Evolutionary conservation across 2,329 filamentous ascomycete genomes (phyloP), one percentile per base, ranked within the genome.

Genomic region (Cercospora brassicicola): DNA sequence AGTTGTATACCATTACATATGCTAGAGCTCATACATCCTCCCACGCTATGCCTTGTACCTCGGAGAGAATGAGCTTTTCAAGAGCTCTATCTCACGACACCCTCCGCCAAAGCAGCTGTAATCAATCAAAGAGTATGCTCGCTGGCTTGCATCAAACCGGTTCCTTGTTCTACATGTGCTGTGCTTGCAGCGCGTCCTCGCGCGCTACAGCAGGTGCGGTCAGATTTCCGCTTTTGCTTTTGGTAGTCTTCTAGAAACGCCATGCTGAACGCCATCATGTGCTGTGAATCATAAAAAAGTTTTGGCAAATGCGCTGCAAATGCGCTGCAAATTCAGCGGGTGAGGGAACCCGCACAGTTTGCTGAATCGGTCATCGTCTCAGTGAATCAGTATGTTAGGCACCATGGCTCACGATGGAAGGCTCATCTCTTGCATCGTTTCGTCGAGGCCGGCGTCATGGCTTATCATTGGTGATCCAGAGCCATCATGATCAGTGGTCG

Each of bases 401-500:
- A 45, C 36, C 31, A 23, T 20, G 60, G 57, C 18, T 66, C 65
- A 69, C 51, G 45, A 31, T 36, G 62, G 63, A 33, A 74, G 48
- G 26, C 53, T 71, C 67, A 73, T 65, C 39, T 62, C 64, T 66
- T 72, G 59, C 64, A 71, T 70, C 20, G 64, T 70, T 48, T 68
- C 62, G 20, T 68, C 67, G 28, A 72, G 66, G n/a, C 67, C 66
- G 20, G 13, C 60, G 33, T 62, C 61, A 48, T 66, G 71, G 39
- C 69, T 65, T 28, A 51, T 36, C 39, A 65, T 33, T 39, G 64
- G 45, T 18, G 66, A 67, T 15, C 72, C 69, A 59, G 51, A 69
- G 48, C 68, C 73, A 61, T 76, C 76, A 66, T 77, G 68, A 60
- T 77, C 75, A 11, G 75, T 73, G 15, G 64, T 65, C 42, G 75